Evolutionary conservation across 257 asterid genomes (phyloP), one percentile per base, ranked within the genome.

Genomic region (Penstemon eatonii): DNA sequence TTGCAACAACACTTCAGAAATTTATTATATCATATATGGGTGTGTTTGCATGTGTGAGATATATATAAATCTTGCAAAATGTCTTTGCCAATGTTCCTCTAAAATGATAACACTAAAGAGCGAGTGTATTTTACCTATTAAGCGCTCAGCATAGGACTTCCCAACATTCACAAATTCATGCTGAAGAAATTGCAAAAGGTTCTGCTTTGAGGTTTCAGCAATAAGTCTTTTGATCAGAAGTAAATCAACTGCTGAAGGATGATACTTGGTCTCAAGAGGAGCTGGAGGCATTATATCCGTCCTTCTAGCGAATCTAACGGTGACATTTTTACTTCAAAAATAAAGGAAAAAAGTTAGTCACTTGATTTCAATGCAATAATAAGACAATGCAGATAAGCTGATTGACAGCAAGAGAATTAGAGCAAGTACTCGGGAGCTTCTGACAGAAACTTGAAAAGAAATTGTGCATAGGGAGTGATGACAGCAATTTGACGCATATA

Each of bases 401-500:
- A 25, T 62, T 69, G 55, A 59, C 64, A 61, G 65, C 44, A 68
- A 60, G 67, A 59, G 72, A 69, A 74, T 62, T 61, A 66, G 76
- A 73, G 82, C 64, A 43, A 71, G 63, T 91, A 91, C 97, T 91
- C 97, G 15, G 95, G 88, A 45, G 92, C 60, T 73, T 88, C 97
- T 36, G 97, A 86, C 25, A 89, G 63, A 73, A 91, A 91, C 86
- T 85, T 85, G 85, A 91, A 91, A 66, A 84, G 86, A 79, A 91
- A 88, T 76, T 91, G 92, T 6, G 97, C 89, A 78, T 91, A 91
- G 45, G 97, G 97, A 47, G 97, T 91, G 76, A 91, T 91, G 79
- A 88, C 96, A 74, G 95, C 97, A 92, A 91, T 91, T 82, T 91
- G 96, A 52, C 97, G 97, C 97, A 88, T 91, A 76, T 91, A 91